Evolutionary conservation across 179 eudicot genomes (phyloP), one percentile per base, ranked within the genome.

Genomic region (Drosera spatulata): DNA sequence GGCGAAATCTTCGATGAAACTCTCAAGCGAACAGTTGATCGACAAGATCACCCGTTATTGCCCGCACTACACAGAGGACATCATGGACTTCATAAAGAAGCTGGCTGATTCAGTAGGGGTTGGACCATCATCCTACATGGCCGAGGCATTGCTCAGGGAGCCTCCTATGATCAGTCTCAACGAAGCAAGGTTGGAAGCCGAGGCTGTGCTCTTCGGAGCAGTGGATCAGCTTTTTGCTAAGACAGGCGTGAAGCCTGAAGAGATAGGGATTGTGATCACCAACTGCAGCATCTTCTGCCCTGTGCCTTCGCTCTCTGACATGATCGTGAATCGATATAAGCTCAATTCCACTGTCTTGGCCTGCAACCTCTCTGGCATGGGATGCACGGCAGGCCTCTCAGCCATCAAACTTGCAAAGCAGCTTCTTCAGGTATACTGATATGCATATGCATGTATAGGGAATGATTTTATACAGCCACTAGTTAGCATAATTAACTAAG

Each of bases 301-400:
- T 4, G 55, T 54, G 50, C 82, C 82, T 3, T 77, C 75, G 14
- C 66, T 77, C 11, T 63, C 78, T 10, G 50, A 63, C 48, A 65
- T 67, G 69, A 49, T 77, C 10, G 71, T 77, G 58, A 73, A 77
- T 33, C 53, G 55, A 0, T 77, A 66, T 50, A 66, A 64, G 47
- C 65, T 77, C 42, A 65, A 55, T 46, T 67, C 67, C 14, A 55
- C 61, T 58, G 56, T 77, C 8, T 40, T 38, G 39, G 70, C 62
- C 53, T 77, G 64, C 39, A 73, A 59, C 55, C 62, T 77, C 10
- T 53, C 59, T 14, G 80, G 80, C 5, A 76, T 76, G 80, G 77
- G 80, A 0, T 76, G 80, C 64, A 65, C 60, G 22, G 81, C 78
- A 33, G 69, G 81, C 39, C 72, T 77, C 4, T 2, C 41, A 0